Conservation (phyloP, 2,329 filamentous ascomycete genomes). For the Diaporthe sp. region DNA sequence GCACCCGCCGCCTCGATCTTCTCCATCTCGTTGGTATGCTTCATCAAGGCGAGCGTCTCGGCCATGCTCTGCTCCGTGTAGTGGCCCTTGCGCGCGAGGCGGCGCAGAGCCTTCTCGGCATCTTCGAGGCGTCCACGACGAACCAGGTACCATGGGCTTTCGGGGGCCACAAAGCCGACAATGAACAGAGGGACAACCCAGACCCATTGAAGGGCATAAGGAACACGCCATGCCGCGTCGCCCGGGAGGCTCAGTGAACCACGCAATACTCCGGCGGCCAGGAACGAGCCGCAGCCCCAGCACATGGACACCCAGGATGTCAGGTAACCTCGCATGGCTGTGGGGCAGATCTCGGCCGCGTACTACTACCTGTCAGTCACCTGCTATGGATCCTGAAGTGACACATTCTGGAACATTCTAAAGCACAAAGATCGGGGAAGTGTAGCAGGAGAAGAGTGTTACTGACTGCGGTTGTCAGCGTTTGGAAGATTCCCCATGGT, state of each 20-base stretch:
- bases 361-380: conserved; percentile 43
- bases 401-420: too few species aligned
- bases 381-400: too few species aligned
- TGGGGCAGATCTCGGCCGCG: conserved; percentile 51
- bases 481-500: conserved; percentile 51
- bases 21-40: conserved; percentile 66
- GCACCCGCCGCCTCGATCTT: conserved; percentile 58
- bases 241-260: conserved; percentile 48
- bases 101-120: conserved; percentile 51
- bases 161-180: conserved; percentile 55
- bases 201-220: conserved; percentile 56
- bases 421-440: too few species aligned
- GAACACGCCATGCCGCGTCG: conserved; percentile 54
- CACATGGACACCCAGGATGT: conserved; percentile 29
- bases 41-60: conserved; percentile 66
- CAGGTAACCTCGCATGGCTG: conserved; percentile 51
- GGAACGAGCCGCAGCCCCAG: conserved; percentile 52
- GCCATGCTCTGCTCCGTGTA: conserved; percentile 56
- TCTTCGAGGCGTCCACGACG: conserved; percentile 51
- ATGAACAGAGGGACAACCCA: conserved; percentile 57
- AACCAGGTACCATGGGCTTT: conserved; percentile 60
- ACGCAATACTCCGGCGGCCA: conserved; percentile 54
- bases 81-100: conserved; percentile 46
- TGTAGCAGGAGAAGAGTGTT: too few species aligned
- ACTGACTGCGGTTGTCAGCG: conserved; percentile 47